Base-by-base conservation (phyloP, 257 asterid genomes). In the Nicotiana paniculata region DNA sequence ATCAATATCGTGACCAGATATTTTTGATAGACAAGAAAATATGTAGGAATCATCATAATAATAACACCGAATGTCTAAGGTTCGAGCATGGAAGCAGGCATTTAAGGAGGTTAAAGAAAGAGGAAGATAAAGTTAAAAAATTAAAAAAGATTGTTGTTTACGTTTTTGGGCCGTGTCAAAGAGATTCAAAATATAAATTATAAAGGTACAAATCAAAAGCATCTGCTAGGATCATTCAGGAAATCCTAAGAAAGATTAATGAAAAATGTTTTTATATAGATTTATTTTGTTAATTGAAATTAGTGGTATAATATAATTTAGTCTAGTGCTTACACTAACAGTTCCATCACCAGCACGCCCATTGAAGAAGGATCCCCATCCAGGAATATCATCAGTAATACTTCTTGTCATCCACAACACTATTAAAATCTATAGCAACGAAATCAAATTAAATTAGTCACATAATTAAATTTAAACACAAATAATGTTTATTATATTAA, bases 291-390 rank as follows among this genome's bases (percentile, higher is more conserved):
- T 4, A 4, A 46, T 68, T 55, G 0, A 9, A 67, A 79, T 6
- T 5, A 6, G 32, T 15, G 51, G 51, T 17, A 61, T 24, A 2
- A 32, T 33, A 0, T 30, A 54, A 2, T 26, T 69, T 63, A 37
- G 11, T 43, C 3, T 2, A 46, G 24, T 39, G 82, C 97, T 87
- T 83, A 92, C 98, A 77, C 98, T 92, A 57, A 85, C 97, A 21
- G 99, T 95, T 75, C 99, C 98, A 80, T 95, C 99, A 5, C 98
- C 98, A n/a, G 90, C 99, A 5, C 91, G 95, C 15, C 89, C 98
- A 1, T 88, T 78, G 84, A 95, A 95, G 13, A 93, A 84, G 68
- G 91, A 69, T 46, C 99, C 99, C 99, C 98, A 95, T 17, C 99
- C 99, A 3, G 98, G 97, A 18, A 86, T 88, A 82, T 95, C 98